Conservation (phyloP, 805 yeast genomes). For the Hanseniaspora mollemarum region DNA sequence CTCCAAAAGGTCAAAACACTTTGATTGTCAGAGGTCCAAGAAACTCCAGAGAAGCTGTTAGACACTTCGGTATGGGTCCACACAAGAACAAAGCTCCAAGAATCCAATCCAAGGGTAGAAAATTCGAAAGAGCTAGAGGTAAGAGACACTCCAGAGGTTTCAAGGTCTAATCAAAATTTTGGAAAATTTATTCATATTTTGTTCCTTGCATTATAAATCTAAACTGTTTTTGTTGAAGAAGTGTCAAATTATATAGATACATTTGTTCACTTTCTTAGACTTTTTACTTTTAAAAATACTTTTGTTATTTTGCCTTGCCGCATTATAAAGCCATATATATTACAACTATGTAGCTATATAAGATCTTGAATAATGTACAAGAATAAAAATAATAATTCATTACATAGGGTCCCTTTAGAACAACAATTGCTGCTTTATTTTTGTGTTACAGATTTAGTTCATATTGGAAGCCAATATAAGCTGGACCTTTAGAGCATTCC, state of each 20-base stretch:
- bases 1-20: slow-evolving; percentile 99
- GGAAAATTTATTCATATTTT: slow-evolving; percentile 17
- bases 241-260: not conserved
- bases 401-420: not conserved
- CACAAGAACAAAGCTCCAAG: slow-evolving; percentile 99
- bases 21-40: slow-evolving; percentile 97
- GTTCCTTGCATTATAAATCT: not conserved
- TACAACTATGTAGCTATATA: not conserved
- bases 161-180: slow-evolving; percentile 74
- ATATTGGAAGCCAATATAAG: too few species aligned
- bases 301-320: too few species aligned
- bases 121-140: slow-evolving; percentile 99
- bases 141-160: slow-evolving; percentile 98
- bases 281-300: not conserved
- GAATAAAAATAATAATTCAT: not conserved
- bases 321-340: not conserved
- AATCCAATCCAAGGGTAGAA: slow-evolving; percentile 94
- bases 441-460: too few species aligned
- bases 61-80: slow-evolving; percentile 99
- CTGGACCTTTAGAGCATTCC: not conserved
- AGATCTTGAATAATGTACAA: not conserved
- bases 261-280: not conserved
- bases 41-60: slow-evolving; percentile 97
- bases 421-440: too few species aligned
- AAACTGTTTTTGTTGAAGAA: not conserved